Base-by-base conservation (phyloP, 768 basidiomycete species). In the Tubosaeta sp. region DNA sequence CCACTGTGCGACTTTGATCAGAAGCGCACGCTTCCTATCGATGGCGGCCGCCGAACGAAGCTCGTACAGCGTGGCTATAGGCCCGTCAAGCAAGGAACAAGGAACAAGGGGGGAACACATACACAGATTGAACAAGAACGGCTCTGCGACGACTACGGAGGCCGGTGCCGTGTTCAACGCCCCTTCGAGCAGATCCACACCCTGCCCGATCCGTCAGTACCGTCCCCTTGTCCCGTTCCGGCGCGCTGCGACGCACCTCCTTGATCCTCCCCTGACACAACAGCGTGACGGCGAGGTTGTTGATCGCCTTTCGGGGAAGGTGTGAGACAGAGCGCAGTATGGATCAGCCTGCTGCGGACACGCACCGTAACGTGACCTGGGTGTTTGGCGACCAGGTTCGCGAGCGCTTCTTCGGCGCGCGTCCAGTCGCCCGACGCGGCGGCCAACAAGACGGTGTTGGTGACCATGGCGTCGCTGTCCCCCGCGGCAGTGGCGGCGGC, bases 41-140 rank as follows among this genome's bases (percentile, higher is more conserved):
- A 81, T 75, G 3, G 86, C 85, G 1, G 80, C 79, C 1, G 82
- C 75, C 3, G 89, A 88, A 26, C 84, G 84, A 43, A 93, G 78
- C 63, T 93, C 90, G 59, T 92, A 92, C 26, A 93, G 68, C 1
- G 91, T 92, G 1, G 90, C 90, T 45, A 37, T n/a, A 46, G 26
- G 11, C 3, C 2, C 8, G 7, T 13, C 35, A 13, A 46, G 19
- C 39, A 27, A 37, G 44, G 22, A 11, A 1, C 14, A 16, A 8
- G 11, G 37, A 11, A 26, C 22, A 22, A 33, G 4, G 37, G 11
- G n/a, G 5, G 26, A 16, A 4, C 1, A 71, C 85, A 54, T 65
- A 91, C 91, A 87, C 7, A 93, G 74, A 56, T 93, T 93, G 70
- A 92, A 92, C 41, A 92, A 64, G 70, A 88, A 88, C 5, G 90